Percentiles rank a stretch among this genome's conserved stretches.
Conservation (phyloP, 225 moss, liverwort and hornwort genomes). For the Sphagnum contortum region DNA sequence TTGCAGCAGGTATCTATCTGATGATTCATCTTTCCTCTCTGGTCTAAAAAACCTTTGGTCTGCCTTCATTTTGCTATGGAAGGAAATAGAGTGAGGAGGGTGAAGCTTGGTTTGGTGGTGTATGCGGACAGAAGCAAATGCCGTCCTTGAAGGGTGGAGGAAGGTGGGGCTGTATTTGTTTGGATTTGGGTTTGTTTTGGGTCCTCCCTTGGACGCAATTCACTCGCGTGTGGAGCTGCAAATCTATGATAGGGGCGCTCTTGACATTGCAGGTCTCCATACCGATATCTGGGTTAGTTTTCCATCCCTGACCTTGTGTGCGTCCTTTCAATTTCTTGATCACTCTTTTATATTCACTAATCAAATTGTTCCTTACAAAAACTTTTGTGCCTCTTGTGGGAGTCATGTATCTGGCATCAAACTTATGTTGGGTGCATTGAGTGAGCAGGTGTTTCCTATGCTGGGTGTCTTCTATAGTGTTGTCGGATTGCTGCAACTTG, state of each 20-base stretch:
- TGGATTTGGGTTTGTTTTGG: constrained; percentile 54
- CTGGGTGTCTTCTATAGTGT: constrained; percentile 90
- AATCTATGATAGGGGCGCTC: constrained; percentile 72
- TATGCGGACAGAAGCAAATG: too few relatives aligned
- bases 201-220: constrained; percentile 84
- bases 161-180: constrained; percentile 61
- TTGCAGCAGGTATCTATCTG: too few relatives aligned
- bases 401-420: background rate
- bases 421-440: background rate
- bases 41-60: too few relatives aligned
- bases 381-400: too few relatives aligned
- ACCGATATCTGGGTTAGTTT: constrained; percentile 71
- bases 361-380: too few relatives aligned
- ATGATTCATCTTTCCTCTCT: too few relatives aligned
- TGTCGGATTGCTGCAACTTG: constrained; percentile 74
- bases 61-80: too few relatives aligned
- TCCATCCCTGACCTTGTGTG: background rate
- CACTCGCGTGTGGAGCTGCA: constrained; percentile 94
- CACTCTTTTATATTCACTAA: too few relatives aligned
- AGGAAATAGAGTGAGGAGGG: too few relatives aligned
- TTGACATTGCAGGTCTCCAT: constrained; percentile 69
- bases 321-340: background rate
- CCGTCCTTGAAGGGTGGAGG: constrained; percentile 33
- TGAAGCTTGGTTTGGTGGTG: too few relatives aligned
- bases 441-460: constrained; percentile 72